phyloP scores from a whole-genome alignment of 805 yeast genomes.

The Lipomyces kockii region DNA sequence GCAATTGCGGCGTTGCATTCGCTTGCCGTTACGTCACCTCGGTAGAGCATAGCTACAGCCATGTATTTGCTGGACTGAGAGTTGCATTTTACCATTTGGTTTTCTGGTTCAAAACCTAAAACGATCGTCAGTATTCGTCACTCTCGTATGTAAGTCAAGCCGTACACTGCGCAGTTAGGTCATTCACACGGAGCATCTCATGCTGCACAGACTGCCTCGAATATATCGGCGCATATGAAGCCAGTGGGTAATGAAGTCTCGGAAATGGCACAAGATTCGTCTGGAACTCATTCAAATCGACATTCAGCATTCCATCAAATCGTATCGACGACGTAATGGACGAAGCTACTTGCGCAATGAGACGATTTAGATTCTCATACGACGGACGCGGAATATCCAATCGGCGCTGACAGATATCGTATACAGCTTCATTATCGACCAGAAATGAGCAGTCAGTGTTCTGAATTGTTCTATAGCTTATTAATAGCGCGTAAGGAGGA shows the following conservation, averaged over 20 bases:
- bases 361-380: conserved; percentile 81
- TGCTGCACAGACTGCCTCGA: conserved; percentile 58
- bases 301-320: conserved; percentile 96
- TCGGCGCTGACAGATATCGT: conserved; percentile 96
- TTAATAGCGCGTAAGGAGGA: conserved; percentile 38
- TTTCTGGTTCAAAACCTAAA: conserved; percentile 91
- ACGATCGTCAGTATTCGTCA: conserved; percentile 88
- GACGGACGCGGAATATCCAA: conserved; percentile 92
- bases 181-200: conserved; percentile 17
- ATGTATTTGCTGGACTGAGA: conserved; percentile 96
- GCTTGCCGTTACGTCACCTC: conserved; percentile 98
- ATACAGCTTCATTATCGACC: conserved; percentile 99
- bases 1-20: conserved; percentile 97
- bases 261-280: conserved; percentile 99
- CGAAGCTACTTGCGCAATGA: conserved; percentile 97
- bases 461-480: conserved; percentile 75
- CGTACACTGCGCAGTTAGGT: conserved; percentile 50
- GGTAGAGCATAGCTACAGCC: conserved; percentile 97
- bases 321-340: conserved; percentile 97
- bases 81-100: conserved; percentile 99
- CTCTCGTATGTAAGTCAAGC: conserved; percentile 94
- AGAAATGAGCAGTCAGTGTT: conserved; percentile 98
- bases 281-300: conserved; percentile 97
- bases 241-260: conserved; percentile 99
- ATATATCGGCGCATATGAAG: conserved; percentile 94